Conservation (phyloP, 2,329 filamentous ascomycete species). For the Simplicillium sp. region DNA sequence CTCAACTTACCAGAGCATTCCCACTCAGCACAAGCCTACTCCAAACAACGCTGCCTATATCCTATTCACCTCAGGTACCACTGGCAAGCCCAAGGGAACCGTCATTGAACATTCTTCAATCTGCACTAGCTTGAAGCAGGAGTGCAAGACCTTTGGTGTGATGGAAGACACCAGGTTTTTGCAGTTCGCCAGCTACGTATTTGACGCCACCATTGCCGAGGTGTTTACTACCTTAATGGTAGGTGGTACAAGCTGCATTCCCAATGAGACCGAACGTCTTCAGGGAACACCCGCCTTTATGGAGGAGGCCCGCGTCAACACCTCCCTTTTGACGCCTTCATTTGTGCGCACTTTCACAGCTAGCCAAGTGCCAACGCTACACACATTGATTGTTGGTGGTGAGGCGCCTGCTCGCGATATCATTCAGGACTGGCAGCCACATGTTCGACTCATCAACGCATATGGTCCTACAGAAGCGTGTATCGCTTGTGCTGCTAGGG, state of each 20-base stretch:
- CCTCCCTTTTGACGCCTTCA: constrained; percentile 4
- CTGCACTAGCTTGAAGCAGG: neutral
- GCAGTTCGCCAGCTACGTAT: constrained; percentile 7
- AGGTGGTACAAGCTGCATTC: constrained; percentile 4
- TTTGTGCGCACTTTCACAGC: constrained; percentile 5
- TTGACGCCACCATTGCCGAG: constrained; percentile 5
- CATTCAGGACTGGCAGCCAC: constrained; percentile 8
- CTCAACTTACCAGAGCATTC: neutral
- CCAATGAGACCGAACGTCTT: constrained; percentile 2
- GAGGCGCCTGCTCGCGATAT: constrained; percentile 22
- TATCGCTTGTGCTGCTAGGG: neutral
- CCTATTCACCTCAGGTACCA: constrained; percentile 7
- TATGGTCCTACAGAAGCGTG: constrained; percentile 29
- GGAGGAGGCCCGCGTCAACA: neutral
- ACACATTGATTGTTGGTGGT: constrained; percentile 10
- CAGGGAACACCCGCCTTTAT: constrained; percentile 3
- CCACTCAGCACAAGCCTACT: neutral
- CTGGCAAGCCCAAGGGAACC: constrained; percentile 7
- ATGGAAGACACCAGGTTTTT: constrained; percentile 1
- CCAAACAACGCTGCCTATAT: neutral
- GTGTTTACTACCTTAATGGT: constrained; percentile 3
- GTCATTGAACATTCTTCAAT: constrained; percentile 3
- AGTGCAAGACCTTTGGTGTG: neutral
- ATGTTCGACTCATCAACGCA: constrained; percentile 24
- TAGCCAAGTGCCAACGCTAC: constrained; percentile 5